Base-by-base conservation (phyloP, 495 filamentous ascomycete genomes). In the Penicillium nucicola region DNA sequence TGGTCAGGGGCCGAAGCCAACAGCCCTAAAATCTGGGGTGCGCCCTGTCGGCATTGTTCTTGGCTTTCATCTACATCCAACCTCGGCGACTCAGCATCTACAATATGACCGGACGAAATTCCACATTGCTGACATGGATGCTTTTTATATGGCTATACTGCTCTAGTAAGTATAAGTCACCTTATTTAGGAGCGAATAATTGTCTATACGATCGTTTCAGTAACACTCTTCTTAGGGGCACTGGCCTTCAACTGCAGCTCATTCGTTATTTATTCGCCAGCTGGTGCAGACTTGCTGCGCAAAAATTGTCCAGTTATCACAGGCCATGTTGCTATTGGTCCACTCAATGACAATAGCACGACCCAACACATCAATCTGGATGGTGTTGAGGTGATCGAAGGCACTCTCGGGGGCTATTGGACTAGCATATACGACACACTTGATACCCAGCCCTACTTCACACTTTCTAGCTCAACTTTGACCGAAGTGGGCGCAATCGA, bases 391-490 rank as follows among this genome's bases (percentile, higher is more conserved):
- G 14, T 5, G 14, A 38, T 42, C 8, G 28, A 5, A 19, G 46
- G 46, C 18, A 33, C 18, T n/a, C 13, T 49, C 36, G 19, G 19
- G 5, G 17, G 42, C 15, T 40, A 42, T 23, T 12, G 11, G 3
- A 13, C 10, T 41, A 10, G 7, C 14, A 4, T 0, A 17, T 8
- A 7, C 14, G 18, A 31, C 25, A 0, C 4, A 19, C n/a, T 25
- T 15, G 18, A 12, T 13, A 30, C 7, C 2, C 37, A 42, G 9
- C 30, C 20, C 7, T 33, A n/a, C 2, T 52, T 38, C n/a, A 45
- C 50, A 2, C 17, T 52, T n/a, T 46, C 50, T 13, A 46, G 42
- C 15, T 34, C 42, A 10, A 31, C 42, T 18, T 34, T 52, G 18
- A 28, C 6, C 5, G 13, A 9, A 46, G 35, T 40, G 2, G 42